Conservation (phyloP, 2,329 filamentous ascomycete species). For the Ophiostoma triangulosporum region DNA sequence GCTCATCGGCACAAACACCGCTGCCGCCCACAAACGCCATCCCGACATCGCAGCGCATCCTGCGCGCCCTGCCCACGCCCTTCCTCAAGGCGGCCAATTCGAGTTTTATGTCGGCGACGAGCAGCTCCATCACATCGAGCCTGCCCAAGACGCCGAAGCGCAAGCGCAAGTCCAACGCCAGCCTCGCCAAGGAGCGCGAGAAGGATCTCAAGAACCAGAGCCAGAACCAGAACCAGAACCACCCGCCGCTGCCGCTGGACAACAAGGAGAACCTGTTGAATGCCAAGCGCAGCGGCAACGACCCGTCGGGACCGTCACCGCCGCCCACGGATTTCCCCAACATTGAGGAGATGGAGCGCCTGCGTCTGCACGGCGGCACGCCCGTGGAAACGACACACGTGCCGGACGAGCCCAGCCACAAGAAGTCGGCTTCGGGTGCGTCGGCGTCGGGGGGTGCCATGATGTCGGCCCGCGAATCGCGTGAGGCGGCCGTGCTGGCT, state of each 20-base stretch:
- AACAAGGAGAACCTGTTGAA: constrained; percentile 37
- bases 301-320: constrained; percentile 9
- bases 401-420: constrained; percentile 10
- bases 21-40: constrained; percentile 72
- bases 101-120: constrained; percentile 86
- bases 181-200: constrained; percentile 22
- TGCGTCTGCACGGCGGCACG: constrained; percentile 20
- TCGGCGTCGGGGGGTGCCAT: constrained; percentile 7
- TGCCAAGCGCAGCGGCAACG: constrained; percentile 11
- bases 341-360: constrained; percentile 36
- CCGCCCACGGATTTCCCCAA: constrained; percentile 18
- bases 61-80: constrained; percentile 78
- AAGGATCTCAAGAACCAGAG: constrained; percentile 14
- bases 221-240: background rate
- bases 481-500: constrained; percentile 27
- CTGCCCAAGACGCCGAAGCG: constrained; percentile 53
- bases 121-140: constrained; percentile 68
- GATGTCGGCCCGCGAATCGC: constrained; percentile 7
- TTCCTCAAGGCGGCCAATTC: constrained; percentile 91
- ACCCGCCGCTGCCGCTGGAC: constrained; percentile 19
- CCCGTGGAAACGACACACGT: constrained; percentile 10
- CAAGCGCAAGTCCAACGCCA: constrained; percentile 42
- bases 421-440: constrained; percentile 16
- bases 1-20: constrained; percentile 49
- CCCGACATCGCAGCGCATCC: constrained; percentile 79